A percentile compares a stretch with the other conserved stretches of the same genome.
These are phyloP conservation scores for Mucor saturninus DNA, from an alignment of 371 early-diverging fungal species.

Conservation along the genomic window DNA sequence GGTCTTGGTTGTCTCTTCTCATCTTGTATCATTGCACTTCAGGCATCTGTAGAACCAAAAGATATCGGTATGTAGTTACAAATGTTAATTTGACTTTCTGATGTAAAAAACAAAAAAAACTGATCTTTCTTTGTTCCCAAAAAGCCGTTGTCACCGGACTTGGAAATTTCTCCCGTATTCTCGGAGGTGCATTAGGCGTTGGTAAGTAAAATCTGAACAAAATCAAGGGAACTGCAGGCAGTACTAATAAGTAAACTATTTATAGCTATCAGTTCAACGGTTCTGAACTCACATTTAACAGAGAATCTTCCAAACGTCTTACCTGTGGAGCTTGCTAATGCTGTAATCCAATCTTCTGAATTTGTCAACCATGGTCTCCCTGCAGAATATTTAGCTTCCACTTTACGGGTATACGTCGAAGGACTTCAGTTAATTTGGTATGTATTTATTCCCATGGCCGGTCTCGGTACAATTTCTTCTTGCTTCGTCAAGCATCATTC, in stretches of 20 bases:
- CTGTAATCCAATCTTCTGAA: constrained; percentile 36
- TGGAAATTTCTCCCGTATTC: constrained; percentile 49
- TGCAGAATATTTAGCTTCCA: constrained; percentile 28
- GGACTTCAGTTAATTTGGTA: constrained; percentile 43
- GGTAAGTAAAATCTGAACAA: neutral
- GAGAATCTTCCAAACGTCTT: constrained; percentile 30
- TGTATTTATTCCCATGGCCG: constrained; percentile 42
- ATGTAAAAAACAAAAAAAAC: neutral
- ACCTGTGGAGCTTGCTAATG: constrained; percentile 29
- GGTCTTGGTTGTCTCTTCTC: constrained; percentile 43
- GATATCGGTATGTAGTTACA: constrained; percentile 34
- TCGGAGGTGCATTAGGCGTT: constrained; percentile 57
- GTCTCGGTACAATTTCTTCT: constrained; percentile 32
- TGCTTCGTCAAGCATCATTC: constrained; percentile 28
- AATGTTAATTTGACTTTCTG: neutral
- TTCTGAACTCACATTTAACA: constrained; percentile 40
- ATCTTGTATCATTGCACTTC: constrained; percentile 49
- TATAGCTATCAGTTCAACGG: constrained; percentile 44
- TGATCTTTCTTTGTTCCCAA: neutral
- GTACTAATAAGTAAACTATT: neutral
- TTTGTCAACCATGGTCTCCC: constrained; percentile 47
- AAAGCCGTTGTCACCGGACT: constrained; percentile 53
- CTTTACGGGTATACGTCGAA: constrained; percentile 32
- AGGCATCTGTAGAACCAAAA: constrained; percentile 45
- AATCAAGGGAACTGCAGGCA: neutral